These are phyloP conservation scores for Cryptosporidium canis DNA, from an alignment of 169 alveolate species.

Conservation along the genomic window DNA sequence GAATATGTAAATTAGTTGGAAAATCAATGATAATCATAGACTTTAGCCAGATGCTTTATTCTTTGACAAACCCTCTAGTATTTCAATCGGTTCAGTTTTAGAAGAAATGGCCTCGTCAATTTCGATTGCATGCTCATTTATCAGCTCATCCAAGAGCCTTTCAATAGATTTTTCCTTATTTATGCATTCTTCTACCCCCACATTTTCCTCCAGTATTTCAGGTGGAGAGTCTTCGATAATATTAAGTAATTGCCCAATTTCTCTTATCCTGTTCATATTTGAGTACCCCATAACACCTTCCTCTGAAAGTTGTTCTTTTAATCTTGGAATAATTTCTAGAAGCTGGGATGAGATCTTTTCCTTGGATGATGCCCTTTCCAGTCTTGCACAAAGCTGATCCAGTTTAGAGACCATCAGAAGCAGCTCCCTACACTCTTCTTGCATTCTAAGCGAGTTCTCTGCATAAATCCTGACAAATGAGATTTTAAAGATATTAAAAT, in stretches of 20 bases:
- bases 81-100: background rate
- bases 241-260: slow-evolving; percentile 27
- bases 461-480: slow-evolving; percentile 24
- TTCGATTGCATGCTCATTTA: slow-evolving; percentile 43
- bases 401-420: slow-evolving; percentile 52
- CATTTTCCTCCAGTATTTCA: slow-evolving; percentile 1
- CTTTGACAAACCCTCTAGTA: background rate
- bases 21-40: too few relatives aligned
- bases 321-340: slow-evolving; percentile 37
- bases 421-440: slow-evolving; percentile 41
- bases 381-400: slow-evolving; percentile 42
- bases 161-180: slow-evolving; percentile 7
- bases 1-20: too few relatives aligned
- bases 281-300: slow-evolving; percentile 50
- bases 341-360: slow-evolving; percentile 48
- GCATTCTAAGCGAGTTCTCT: slow-evolving; percentile 55
- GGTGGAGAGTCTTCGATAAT: slow-evolving; percentile 19
- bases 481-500: background rate
- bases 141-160: slow-evolving; percentile 16
- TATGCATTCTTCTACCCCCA: background rate
- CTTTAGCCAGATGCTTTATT: background rate
- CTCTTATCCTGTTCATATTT: slow-evolving; percentile 19
- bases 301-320: slow-evolving; percentile 47
- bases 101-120: slow-evolving; percentile 33
- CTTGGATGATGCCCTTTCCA: slow-evolving; percentile 34